Evolutionary conservation across 2,329 filamentous ascomycete genomes (phyloP).

Genomic region (Fusarium pseudocircinatum): DNA sequence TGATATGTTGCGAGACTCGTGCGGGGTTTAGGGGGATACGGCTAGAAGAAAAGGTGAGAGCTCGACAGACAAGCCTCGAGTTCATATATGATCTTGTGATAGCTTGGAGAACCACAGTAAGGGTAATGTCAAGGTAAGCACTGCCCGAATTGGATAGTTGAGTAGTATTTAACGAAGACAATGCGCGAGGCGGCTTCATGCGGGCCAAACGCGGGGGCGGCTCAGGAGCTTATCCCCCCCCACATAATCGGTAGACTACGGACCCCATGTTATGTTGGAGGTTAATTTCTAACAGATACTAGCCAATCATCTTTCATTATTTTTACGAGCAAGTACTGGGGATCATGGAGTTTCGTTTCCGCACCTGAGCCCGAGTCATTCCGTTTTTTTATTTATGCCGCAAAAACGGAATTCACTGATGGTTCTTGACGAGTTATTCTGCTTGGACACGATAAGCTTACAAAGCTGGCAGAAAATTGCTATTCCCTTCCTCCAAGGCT

Average conservation of each 20-base stretch:
- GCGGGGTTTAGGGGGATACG: background rate
- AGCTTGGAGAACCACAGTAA: background rate
- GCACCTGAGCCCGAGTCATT: slow-evolving; percentile 5
- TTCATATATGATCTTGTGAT: slow-evolving; percentile 28
- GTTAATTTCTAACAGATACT: background rate
- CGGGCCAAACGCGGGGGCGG: slow-evolving; percentile 26
- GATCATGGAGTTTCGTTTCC: slow-evolving; percentile 2
- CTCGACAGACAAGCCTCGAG: slow-evolving; percentile 11
- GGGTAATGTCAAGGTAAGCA: background rate
- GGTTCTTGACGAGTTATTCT: background rate
- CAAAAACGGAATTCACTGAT: background rate
- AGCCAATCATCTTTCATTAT: slow-evolving; percentile 16
- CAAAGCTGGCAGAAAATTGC: background rate
- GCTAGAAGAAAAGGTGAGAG: background rate
- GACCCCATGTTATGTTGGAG: background rate
- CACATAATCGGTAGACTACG: background rate
- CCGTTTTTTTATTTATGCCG: slow-evolving; percentile 19
- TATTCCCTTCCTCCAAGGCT: background rate
- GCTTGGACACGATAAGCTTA: background rate
- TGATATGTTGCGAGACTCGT: background rate
- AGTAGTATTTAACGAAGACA: slow-evolving; percentile 13
- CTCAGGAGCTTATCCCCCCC: slow-evolving; percentile 1
- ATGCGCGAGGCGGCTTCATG: slow-evolving; percentile 21
- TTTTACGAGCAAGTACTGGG: background rate
- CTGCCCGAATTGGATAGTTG: background rate